Base-by-base conservation (phyloP, 345 rosid genomes). In the Gossypioides kirkii region DNA sequence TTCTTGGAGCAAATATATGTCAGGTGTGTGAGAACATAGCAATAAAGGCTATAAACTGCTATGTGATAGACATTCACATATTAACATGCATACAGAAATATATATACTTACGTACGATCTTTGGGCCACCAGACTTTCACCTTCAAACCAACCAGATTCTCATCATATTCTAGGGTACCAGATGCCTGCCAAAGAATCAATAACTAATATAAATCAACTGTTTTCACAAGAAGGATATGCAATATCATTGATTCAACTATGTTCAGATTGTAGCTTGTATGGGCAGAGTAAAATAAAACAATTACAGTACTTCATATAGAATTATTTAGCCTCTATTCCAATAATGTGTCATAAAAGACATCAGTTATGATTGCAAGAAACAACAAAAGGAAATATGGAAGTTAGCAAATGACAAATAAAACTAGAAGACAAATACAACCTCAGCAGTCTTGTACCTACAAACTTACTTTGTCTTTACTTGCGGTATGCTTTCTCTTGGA, bases 51-150 rank as follows among this genome's bases (percentile, higher is more conserved):
- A 62, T 18, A 62, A 62, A 38, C 22, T 38, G 68, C 14, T 59
- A 59, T 12, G 38, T 8, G 18, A 13, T 25, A 59, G n/a, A 26
- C 41, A 59, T 59, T 59, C 41, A 59, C n/a, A 6, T 28, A 23
- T 56, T 49, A 49, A 49, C 53, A 60, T 26, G 64, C 20, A 28
- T 16, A 60, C 41, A 61, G 38, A 25, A 59, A 59, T 67, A 42
- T 28, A 65, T 26, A 53, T 61, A 77, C 91, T 84, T 80, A 96
- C 99, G 17, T 42, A 8, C 56, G 72, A 87, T 96, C 99, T 18
- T 71, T 41, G 20, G 99, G 98, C 99, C 99, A 96, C 93, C 95
- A 96, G 50, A 96, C 91, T 82, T 83, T 87, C 76, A 96, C 80
- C 84, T 80, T 93, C 14, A 82, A 66, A 50, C 98, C 99, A 82